Base-by-base conservation (phyloP, 257 asterid genomes). In the Petunia axillaris region DNA sequence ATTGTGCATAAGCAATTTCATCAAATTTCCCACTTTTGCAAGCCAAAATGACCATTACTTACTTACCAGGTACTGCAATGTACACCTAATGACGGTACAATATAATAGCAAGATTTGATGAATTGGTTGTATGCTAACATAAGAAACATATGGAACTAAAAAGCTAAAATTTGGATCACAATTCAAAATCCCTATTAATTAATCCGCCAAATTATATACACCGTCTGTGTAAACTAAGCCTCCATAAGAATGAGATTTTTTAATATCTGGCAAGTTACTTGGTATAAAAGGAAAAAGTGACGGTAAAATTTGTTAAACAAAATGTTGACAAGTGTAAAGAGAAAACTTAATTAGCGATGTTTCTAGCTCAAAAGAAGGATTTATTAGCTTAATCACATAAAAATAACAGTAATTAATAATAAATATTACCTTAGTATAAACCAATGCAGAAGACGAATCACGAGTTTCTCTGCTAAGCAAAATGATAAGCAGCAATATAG, bases 361-460 rank as follows among this genome's bases (percentile, higher is more conserved):
- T 25, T 25, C 25, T 25, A 25, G 25, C 25, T 25, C 25, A 25
- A 25, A 25, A 25, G 25, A 25, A 25, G 25, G 25, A 25, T 25
- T 25, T 25, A 25, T 25, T 25, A 25, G 25, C 25, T 25, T 25
- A 25, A 25, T 25, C 25, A 25, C 25, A 25, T 25, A 25, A 25
- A 25, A 25, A 25, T 25, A 25, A 25, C 25, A 25, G 25, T 25
- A 25, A 25, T 25, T 1, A 77, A 48, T 8, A 71, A 48, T 14
- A 0, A 71, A 48, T 13, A 60, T 66, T 81, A 93, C 98, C 98
- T 91, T 91, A 7, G 70, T 65, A 76, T 84, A 87, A 39, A 40
- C 84, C 86, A 94, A 92, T 91, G 90, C 87, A 55, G 98, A 86
- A 66, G 89, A 64, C 59, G 94, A 91, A 52, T 85, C 87, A 50